phyloP scores from a whole-genome alignment of 2,329 filamentous ascomycete species.

The Trichoderma cornu-damae region DNA sequence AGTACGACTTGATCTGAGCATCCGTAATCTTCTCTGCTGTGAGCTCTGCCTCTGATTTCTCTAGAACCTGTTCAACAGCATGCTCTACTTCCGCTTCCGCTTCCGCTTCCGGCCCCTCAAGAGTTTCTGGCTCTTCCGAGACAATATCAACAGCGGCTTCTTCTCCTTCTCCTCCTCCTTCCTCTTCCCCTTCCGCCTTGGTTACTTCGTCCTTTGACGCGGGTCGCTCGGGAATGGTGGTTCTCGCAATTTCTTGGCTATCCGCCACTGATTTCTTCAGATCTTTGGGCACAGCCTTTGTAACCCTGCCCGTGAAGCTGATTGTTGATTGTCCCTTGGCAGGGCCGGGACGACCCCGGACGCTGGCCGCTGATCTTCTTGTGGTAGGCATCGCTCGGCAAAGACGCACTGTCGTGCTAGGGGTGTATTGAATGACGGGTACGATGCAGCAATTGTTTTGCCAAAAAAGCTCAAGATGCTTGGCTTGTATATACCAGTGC shows the following conservation, averaged over 20 bases:
- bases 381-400: conserved; percentile 43
- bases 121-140: conserved; percentile 20
- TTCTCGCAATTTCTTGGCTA: conserved; percentile 33
- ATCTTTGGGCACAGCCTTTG: conserved; percentile 47
- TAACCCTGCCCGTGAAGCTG: conserved; percentile 54
- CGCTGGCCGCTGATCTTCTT: conserved; percentile 42
- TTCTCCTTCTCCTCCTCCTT: too few relatives aligned
- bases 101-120: conserved; percentile 21
- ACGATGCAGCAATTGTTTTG: background rate
- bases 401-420: background rate
- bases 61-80: conserved; percentile 27
- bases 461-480: too few relatives aligned
- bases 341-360: conserved; percentile 33
- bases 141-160: conserved; percentile 14
- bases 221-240: conserved; percentile 28
- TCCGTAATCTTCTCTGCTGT: conserved; percentile 61
- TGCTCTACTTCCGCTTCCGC: conserved; percentile 23
- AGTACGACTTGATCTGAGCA: conserved; percentile 70
- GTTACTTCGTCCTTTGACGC: conserved; percentile 19
- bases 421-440: background rate
- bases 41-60: conserved; percentile 49
- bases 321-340: conserved; percentile 50
- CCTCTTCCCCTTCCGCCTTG: conserved; percentile 18
- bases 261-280: conserved; percentile 40
- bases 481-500: background rate